Percentiles rank a stretch among this genome's conserved stretches.
These are phyloP conservation scores for Rhododendron vialii DNA, from an alignment of 148 eudicot genomes.

Conservation along the genomic window DNA sequence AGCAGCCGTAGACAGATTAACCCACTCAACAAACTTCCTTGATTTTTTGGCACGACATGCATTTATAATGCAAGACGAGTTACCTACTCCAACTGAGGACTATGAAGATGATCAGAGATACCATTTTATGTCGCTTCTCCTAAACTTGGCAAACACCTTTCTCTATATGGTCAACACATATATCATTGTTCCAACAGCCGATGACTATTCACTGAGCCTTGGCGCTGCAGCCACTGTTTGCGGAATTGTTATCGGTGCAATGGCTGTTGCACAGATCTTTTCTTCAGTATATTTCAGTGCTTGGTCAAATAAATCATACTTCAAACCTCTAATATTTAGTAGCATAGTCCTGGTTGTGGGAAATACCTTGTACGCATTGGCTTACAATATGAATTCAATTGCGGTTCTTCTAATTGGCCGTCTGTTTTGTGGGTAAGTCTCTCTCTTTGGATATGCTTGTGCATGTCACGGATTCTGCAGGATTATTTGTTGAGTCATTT, in stretches of 20 bases:
- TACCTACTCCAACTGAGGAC: slow-evolving; percentile 62
- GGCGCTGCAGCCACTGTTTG: slow-evolving; percentile 88
- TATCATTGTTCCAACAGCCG: slow-evolving; percentile 86
- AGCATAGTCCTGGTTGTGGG: slow-evolving; percentile 65
- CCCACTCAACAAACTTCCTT: slow-evolving; percentile 69
- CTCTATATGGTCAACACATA: slow-evolving; percentile 82
- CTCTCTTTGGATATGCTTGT: neutral
- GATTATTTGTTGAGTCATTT: neutral
- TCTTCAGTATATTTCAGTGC: slow-evolving; percentile 88
- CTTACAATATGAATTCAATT: slow-evolving; percentile 71
- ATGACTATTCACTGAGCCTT: slow-evolving; percentile 75
- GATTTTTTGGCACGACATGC: slow-evolving; percentile 71
- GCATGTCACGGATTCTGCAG: neutral
- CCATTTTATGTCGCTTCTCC: slow-evolving; percentile 65
- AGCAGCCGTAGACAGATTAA: slow-evolving; percentile 65
- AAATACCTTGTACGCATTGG: slow-evolving; percentile 63
- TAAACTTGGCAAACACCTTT: slow-evolving; percentile 75
- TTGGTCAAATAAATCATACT: slow-evolving; percentile 83
- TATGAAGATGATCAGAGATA: slow-evolving; percentile 51
- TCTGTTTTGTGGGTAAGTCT: slow-evolving; percentile 64
- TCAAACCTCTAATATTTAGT: slow-evolving; percentile 71
- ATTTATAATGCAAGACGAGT: slow-evolving; percentile 65
- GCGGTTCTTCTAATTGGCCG: slow-evolving; percentile 69
- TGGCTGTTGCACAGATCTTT: slow-evolving; percentile 84
- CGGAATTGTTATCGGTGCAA: slow-evolving; percentile 77